These are phyloP conservation scores for Wickerhamiella galacta DNA, from an alignment of 805 yeast genomes.

Conservation along the genomic window DNA sequence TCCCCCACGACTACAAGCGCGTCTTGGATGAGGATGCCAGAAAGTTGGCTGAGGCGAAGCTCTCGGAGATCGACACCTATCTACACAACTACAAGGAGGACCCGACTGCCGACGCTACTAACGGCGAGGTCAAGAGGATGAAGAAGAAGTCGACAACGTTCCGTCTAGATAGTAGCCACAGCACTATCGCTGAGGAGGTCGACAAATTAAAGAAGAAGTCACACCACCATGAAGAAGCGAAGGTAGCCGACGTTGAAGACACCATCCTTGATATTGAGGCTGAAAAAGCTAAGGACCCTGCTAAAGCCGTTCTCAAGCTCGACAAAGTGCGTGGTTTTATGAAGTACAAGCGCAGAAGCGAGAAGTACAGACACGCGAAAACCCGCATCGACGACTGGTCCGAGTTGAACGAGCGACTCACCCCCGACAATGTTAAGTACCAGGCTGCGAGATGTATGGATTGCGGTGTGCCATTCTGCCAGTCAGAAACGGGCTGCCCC, in stretches of 20 bases:
- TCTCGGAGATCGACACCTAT: slow-evolving; percentile 41
- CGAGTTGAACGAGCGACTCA: slow-evolving; percentile 65
- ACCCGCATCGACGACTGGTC: slow-evolving; percentile 80
- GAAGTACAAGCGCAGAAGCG: slow-evolving; percentile 81
- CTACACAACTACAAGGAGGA: slow-evolving; percentile 57
- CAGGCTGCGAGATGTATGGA: slow-evolving; percentile 99
- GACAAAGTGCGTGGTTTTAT: slow-evolving; percentile 83
- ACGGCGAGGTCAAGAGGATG: slow-evolving; percentile 59
- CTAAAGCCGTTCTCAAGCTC: slow-evolving; percentile 41
- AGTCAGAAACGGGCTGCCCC: slow-evolving; percentile 96
- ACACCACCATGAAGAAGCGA: slow-evolving; percentile 52
- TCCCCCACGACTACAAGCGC: slow-evolving; percentile 80
- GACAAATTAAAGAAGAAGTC: no score
- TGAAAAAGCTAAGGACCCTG: slow-evolving; percentile 28
- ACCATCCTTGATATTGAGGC: slow-evolving; percentile 53
- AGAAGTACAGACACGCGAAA: slow-evolving; percentile 64
- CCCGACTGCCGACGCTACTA: slow-evolving; percentile 72
- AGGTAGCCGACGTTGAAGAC: slow-evolving; percentile 79
- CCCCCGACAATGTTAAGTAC: slow-evolving; percentile 69
- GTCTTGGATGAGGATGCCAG: slow-evolving; percentile 67
- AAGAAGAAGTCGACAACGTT: slow-evolving; percentile 14
- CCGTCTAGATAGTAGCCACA: no score
- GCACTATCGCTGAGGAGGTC: no score
- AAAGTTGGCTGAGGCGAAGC: slow-evolving; percentile 44
- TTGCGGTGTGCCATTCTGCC: slow-evolving; percentile 99